phyloP scores from a whole-genome alignment of 495 filamentous ascomycete species.

The Penicillium taxi region DNA sequence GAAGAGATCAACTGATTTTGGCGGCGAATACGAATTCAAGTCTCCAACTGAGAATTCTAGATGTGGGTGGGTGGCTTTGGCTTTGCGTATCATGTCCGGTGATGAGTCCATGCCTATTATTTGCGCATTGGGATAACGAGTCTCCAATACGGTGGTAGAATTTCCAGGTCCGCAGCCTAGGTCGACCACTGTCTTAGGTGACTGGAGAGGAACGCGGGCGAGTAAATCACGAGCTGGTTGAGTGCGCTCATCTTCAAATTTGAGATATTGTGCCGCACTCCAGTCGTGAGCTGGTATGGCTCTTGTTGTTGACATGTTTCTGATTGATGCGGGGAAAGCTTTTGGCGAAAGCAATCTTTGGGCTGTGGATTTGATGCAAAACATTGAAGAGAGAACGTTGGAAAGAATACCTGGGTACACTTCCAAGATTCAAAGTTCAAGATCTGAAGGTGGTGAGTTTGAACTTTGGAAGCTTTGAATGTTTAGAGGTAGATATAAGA shows the following conservation, averaged over 20 bases:
- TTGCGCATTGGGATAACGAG: conserved; percentile 35
- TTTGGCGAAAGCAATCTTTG: conserved; percentile 6
- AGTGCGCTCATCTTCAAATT: conserved; percentile 40
- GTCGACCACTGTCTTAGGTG: conserved; percentile 39
- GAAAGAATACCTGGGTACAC: too few species aligned
- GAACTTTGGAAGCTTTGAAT: too few species aligned
- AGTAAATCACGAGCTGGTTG: conserved; percentile 40
- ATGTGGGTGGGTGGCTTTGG: conserved; percentile 25
- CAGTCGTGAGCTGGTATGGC: conserved; percentile 26
- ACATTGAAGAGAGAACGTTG: too few species aligned
- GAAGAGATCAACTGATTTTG: conserved; percentile 33
- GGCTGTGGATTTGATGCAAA: not conserved
- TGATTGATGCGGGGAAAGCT: conserved; percentile 3
- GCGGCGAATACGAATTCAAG: conserved; percentile 30
- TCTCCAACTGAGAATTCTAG: conserved; percentile 32
- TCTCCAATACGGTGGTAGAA: conserved; percentile 38
- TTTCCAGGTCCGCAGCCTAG: conserved; percentile 51
- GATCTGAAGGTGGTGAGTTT: too few species aligned
- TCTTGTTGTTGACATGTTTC: conserved; percentile 16
- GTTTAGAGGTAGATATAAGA: too few species aligned
- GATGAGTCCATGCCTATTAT: conserved; percentile 49
- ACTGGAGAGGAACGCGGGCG: conserved; percentile 23
- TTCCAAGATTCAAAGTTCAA: too few species aligned
- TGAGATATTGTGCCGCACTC: conserved; percentile 43
- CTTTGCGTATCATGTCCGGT: conserved; percentile 44